Base-by-base conservation (phyloP, 768 basidiomycete species). In the Mycena maculata region DNA sequence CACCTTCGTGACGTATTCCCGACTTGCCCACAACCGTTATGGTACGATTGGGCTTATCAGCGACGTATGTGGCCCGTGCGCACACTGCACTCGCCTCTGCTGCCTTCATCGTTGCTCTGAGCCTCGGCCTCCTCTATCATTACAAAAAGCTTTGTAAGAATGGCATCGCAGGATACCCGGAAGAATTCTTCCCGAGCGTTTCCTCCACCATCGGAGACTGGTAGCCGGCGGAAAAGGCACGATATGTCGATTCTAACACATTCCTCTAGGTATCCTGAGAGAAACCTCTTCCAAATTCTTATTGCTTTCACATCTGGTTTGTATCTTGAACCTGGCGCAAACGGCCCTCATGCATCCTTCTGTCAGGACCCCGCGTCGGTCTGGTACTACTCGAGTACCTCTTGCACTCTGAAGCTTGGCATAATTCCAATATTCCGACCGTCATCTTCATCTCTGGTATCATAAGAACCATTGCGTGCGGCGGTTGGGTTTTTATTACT, bases 161-260 rank as follows among this genome's bases (percentile, higher is more conserved):
- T 74, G 87, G 84, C 16, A 86, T 96, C 13, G 91, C 92, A 53
- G 89, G 85, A 16, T 96, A 91, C 73, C 95, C 95, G 0, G 80
- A 94, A 52, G 95, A 97, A 75, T 96, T 92, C 92, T 93, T 93
- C 69, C 95, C 95, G 9, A 95, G 93, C 6, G 95, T 97, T 11
- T 93, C 92, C 41, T 90, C 92, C 15, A 91, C 92, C 90, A 92
- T 96, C 62, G 94, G 95, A 2, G 95, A 97, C 80, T 94, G 93
- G 90, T 93, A 91, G 67, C 93, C 93, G 41, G 92, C 11, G 28
- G 31, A 3, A 25, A 50, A 50, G 28, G 27, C 16, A 25, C 31
- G 28, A 27, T 28, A 38, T 9, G 3, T 95, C 93, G 7, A 95
- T 97, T 20, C 93, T 92, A 49, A 90, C 92, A 15, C n/a, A n/a